Percentiles rank a stretch among this genome's conserved stretches.
phyloP scores from a whole-genome alignment of 2,329 filamentous ascomycete species.

The Fusarium citri region DNA sequence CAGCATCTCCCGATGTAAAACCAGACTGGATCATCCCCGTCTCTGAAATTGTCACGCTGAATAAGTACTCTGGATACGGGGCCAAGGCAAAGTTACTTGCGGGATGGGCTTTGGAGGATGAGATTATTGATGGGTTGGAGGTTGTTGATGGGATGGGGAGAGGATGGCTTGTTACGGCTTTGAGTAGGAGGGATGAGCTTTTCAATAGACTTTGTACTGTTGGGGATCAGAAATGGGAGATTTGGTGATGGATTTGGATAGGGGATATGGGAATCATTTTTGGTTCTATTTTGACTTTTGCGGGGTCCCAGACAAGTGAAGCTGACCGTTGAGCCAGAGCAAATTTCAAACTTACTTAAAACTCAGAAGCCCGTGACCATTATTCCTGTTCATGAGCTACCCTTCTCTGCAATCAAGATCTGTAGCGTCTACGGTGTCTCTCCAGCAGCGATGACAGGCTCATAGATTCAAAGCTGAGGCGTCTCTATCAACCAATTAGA shows the following conservation, averaged over 20 bases:
- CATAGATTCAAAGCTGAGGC: accelerated
- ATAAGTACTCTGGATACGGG: constrained; percentile 80
- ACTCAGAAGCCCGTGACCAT: accelerated
- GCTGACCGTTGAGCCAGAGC: accelerated
- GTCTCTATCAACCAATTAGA: background rate
- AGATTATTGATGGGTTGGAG: constrained; percentile 78
- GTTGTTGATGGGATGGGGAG: constrained; percentile 63
- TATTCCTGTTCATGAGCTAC: background rate
- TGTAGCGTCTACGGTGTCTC: accelerated
- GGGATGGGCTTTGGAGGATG: constrained; percentile 76
- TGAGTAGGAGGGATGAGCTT: constrained; percentile 76
- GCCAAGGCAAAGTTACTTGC: constrained; percentile 84
- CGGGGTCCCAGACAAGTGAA: background rate
- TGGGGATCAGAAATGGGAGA: constrained; percentile 82
- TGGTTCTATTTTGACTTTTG: no score
- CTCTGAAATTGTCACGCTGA: constrained; percentile 74
- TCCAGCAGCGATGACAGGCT: accelerated
- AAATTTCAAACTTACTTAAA: background rate
- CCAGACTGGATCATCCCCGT: constrained; percentile 76
- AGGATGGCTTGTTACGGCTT: constrained; percentile 72
- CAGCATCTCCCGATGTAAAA: constrained; percentile 51
- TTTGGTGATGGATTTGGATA: constrained; percentile 54
- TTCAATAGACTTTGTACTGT: constrained; percentile 81
- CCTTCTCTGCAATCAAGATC: accelerated
- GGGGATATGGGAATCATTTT: no score